Evolutionary conservation across 1,284 basidiomycete species (phyloP).

Genomic region (Puccinia horiana): DNA sequence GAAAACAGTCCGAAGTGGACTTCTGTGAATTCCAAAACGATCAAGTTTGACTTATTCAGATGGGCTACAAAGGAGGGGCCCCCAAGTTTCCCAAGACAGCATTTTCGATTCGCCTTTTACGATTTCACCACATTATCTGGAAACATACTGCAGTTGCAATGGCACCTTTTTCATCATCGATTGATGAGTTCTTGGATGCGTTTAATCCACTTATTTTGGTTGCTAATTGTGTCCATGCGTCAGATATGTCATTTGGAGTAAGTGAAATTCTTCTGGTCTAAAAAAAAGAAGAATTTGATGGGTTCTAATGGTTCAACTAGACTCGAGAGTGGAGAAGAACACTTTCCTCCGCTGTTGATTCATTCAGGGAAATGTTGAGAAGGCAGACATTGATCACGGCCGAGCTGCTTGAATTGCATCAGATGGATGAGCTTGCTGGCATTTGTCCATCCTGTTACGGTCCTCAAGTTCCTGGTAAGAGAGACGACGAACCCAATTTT

Average conservation of each 20-base stretch:
- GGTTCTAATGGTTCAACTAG: neutral
- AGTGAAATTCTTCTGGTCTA: neutral
- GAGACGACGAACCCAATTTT: neutral
- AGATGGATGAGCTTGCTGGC: neutral
- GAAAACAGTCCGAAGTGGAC: neutral
- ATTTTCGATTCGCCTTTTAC: slow-evolving; percentile 3
- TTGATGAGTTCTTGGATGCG: slow-evolving; percentile 24
- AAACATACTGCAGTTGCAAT: slow-evolving; percentile 7
- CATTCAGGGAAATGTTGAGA: neutral
- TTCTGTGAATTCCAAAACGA: slow-evolving; percentile 3
- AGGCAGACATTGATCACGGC: neutral
- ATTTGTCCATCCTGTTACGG: slow-evolving; percentile 17
- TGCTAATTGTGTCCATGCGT: neutral
- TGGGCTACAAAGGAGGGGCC: slow-evolving; percentile 3
- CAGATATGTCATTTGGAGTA: neutral
- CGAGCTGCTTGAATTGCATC: neutral
- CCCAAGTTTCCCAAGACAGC: slow-evolving; percentile 1
- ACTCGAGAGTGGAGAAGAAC: slow-evolving; percentile 22
- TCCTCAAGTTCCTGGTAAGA: neutral
- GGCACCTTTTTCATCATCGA: slow-evolving; percentile 1
- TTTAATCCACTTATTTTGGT: slow-evolving; percentile 2
- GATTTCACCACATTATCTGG: slow-evolving; percentile 19
- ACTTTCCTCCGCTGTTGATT: slow-evolving; percentile 22
- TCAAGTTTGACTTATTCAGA: slow-evolving; percentile 7
- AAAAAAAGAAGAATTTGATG: neutral